phyloP scores from a whole-genome alignment of 352 stramenopile genomes.

The Globisporangium viniferum region DNA sequence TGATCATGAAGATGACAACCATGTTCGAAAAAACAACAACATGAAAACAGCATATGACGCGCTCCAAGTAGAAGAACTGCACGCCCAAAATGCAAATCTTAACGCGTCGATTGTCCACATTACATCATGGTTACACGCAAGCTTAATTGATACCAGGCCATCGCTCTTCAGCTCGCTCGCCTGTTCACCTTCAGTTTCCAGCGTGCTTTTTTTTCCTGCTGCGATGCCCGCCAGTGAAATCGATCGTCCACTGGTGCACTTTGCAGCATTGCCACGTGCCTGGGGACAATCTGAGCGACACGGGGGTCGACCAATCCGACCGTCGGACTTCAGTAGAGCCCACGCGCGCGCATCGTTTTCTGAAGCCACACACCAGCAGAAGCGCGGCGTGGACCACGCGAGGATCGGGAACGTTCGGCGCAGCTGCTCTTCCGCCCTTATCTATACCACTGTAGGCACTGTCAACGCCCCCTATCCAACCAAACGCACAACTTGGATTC shows the following conservation, averaged over 20 bases:
- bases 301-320: constrained; percentile 3
- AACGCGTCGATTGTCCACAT: too few species aligned
- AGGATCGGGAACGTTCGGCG: constrained; percentile 9
- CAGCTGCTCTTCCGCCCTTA: constrained; percentile 12
- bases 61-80: constrained; percentile 1
- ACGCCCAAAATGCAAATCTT: too few species aligned
- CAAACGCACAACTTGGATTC: neutral
- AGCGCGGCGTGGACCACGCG: constrained; percentile 6
- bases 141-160: too few species aligned
- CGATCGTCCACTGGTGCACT: neutral
- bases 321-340: neutral
- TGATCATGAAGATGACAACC: neutral
- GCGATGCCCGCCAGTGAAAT: neutral
- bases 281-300: neutral
- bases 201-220: neutral
- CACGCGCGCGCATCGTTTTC: neutral
- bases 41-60: neutral
- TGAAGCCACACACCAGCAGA: constrained; percentile 4
- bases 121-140: too few species aligned
- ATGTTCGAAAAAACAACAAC: constrained; percentile 7
- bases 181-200: constrained; percentile 5
- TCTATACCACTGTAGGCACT: constrained; percentile 12
- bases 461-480: neutral
- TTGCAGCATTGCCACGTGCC: constrained; percentile 8
- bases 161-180: neutral